Evolutionary conservation across 169 alveolate species (phyloP), one percentile per base, ranked within the genome.

Genomic region (Cryptosporidium canis): DNA sequence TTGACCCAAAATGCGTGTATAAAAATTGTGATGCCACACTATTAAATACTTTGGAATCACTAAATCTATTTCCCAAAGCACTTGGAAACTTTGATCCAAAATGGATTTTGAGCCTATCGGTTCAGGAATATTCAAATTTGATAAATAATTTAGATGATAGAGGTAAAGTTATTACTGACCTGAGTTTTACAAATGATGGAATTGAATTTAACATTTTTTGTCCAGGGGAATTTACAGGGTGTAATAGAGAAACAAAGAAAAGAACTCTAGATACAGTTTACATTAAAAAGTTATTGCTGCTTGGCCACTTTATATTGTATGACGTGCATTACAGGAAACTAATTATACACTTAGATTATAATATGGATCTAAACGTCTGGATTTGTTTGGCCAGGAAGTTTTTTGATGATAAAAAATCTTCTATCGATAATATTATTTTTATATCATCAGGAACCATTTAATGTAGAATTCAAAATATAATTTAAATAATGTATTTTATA

Each of bases 1-100:
- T 77, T 24, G 87, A 77, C 21, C 87, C 87, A 21, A 77, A 58
- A 39, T 18, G 21, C 14, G 14, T 61, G 31, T 77, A 43, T 77
- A 16, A 5, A 2, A 45, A 71, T 53, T 55, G 37, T 18, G 12
- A n/a, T 29, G 33, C 48, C 3, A 2, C 1, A 3, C 65, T 70
- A 51, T 1, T 31, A 7, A 0, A 48, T 16, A 35, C 61, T 14
- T 47, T 70, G 47, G 11, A 48, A 53, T 29, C 31, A 4, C 31
- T 53, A 48, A 39, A 70, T 7, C 8, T 70, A 9, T 31, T 70
- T 18, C 66, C 84, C 9, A 18, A 70, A n/a, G 8, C 21, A 33
- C n/a, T 27, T 3, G 3, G 53, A 24, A 29, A 33, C 14, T 14
- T 48, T 1, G 44, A 44, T 21, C 29, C 24, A 8, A 16, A 21